phyloP scores from a whole-genome alignment of 805 yeast species.

The Wickerhamomyces mucosus region DNA sequence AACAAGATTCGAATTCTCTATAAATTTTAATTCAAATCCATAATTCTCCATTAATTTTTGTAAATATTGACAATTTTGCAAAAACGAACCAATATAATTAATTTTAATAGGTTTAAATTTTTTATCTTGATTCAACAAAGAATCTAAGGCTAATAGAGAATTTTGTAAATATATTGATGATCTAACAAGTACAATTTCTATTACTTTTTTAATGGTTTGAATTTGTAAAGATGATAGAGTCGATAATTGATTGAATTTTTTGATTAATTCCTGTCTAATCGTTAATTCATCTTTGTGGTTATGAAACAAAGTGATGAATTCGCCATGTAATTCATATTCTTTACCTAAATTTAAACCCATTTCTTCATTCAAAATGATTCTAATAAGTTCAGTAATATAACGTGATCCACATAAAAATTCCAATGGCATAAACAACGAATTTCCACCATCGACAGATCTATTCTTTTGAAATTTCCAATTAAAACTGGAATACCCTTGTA shows the following conservation, averaged over 20 bases:
- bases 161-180: conserved; percentile 13
- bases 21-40: conserved; percentile 27
- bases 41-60: conserved; percentile 23
- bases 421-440: conserved; percentile 40
- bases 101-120: conserved; percentile 16
- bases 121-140: background rate
- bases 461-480: conserved; percentile 8
- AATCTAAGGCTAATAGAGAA: background rate
- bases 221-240: conserved; percentile 11
- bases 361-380: conserved; percentile 33
- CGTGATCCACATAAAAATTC: conserved; percentile 49
- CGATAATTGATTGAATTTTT: background rate
- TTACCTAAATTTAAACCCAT: background rate
- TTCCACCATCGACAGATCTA: too few relatives aligned
- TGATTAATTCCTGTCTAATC: background rate
- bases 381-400: conserved; percentile 42
- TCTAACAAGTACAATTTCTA: conserved; percentile 31
- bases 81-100: conserved; percentile 43
- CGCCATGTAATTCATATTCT: conserved; percentile 9
- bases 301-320: conserved; percentile 4
- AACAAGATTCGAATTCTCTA: conserved; percentile 37
- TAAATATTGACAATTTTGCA: conserved; percentile 29
- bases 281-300: background rate
- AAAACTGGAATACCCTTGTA: background rate
- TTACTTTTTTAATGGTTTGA: conserved; percentile 23